phyloP scores from a whole-genome alignment of 176 grass and related monocot genomes.

The Chrysopogon serrulatus region DNA sequence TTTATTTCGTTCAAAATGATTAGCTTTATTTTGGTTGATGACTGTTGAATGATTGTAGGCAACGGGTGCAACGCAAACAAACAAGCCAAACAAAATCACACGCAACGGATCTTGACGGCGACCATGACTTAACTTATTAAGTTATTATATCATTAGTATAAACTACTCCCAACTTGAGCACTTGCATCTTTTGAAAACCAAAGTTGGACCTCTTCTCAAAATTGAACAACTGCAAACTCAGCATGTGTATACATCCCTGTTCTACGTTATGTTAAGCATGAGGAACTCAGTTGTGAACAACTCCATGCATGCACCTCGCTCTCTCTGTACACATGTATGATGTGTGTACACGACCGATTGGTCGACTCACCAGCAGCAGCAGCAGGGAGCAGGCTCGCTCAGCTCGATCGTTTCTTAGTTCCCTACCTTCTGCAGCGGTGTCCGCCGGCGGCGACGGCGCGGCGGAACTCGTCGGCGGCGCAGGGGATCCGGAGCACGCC shows the following conservation, averaged over 20 bases:
- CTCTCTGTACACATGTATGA: no score
- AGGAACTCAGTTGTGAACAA: neutral
- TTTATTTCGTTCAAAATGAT: no score
- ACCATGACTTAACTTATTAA: no score
- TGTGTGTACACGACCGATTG: neutral
- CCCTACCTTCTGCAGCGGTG: neutral
- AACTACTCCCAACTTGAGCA: no score
- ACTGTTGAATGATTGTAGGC: no score
- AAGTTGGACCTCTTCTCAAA: neutral
- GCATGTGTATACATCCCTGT: neutral
- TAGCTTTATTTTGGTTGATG: no score
- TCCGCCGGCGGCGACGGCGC: neutral
- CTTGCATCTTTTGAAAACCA: neutral
- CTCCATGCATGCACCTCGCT: neutral
- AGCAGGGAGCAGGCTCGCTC: no score
- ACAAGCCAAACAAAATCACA: no score
- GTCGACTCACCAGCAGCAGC: neutral
- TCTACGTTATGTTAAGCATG: neutral
- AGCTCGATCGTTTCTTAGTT: neutral
- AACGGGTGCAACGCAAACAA: neutral
- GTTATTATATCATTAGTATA: no score
- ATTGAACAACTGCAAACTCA: neutral
- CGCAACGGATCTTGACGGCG: no score
- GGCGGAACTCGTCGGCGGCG: slow-evolving; percentile 27
- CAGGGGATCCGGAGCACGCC: slow-evolving; percentile 54